Evolutionary conservation across 2,329 filamentous ascomycete genomes (phyloP).

Genomic region (Cladosporium colombiae): DNA sequence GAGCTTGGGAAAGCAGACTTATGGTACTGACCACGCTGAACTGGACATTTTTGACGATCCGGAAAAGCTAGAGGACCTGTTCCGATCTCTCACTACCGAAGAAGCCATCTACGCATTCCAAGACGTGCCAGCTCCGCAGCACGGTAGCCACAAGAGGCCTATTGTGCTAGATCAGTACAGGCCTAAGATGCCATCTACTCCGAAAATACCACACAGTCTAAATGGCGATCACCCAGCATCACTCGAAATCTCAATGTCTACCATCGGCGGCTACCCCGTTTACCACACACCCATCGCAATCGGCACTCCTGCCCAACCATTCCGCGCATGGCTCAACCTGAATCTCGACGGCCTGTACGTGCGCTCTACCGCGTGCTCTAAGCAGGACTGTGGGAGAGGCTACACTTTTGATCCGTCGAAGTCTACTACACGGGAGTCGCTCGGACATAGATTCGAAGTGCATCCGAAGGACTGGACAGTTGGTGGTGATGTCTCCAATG

Average conservation of each 20-base stretch:
- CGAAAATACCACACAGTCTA: neutral
- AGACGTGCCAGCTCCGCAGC: neutral
- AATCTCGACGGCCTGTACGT: constrained; percentile 12
- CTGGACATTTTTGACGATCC: neutral
- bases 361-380: constrained; percentile 4
- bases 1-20: neutral
- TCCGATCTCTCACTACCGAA: neutral
- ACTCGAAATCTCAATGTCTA: constrained; percentile 11
- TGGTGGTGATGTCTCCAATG: neutral
- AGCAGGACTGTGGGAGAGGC: constrained; percentile 10
- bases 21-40: neutral
- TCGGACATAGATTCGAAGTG: constrained; percentile 8
- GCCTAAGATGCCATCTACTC: too few relatives aligned
- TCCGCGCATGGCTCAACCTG: constrained; percentile 12
- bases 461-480: constrained; percentile 8
- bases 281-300: constrained; percentile 11
- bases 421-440: neutral
- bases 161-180: neutral
- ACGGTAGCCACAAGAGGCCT: neutral
- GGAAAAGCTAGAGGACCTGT: neutral
- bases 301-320: constrained; percentile 10
- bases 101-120: neutral
- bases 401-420: neutral
- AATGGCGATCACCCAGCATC: neutral
- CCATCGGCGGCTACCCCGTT: constrained; percentile 16